Evolutionary conservation across 1,139 yeast genomes (phyloP).

Genomic region (Yamadazyma buinensis): DNA sequence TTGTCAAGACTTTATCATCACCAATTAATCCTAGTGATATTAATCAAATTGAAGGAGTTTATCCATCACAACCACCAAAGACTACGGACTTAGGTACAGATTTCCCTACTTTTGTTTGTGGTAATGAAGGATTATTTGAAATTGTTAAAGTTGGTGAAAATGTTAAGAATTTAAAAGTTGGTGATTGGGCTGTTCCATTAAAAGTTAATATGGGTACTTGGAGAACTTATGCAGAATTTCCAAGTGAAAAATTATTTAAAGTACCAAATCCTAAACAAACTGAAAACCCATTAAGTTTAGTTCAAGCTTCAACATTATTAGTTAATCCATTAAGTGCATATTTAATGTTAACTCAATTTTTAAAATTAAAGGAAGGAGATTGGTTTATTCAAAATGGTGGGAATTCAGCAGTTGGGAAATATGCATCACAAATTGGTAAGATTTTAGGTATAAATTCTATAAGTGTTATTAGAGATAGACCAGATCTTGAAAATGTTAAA

Average conservation of each 20-base stretch:
- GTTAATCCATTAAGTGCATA: conserved; percentile 94
- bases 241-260: conserved; percentile 47
- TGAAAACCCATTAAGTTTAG: conserved; percentile 32
- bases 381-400: conserved; percentile 98
- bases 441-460: conserved; percentile 77
- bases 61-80: conserved; percentile 36
- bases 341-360: conserved; percentile 76
- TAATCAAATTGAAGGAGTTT: conserved; percentile 39
- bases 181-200: conserved; percentile 94
- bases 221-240: conserved; percentile 77
- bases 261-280: conserved; percentile 44
- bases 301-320: conserved; percentile 81
- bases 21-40: conserved; percentile 62
- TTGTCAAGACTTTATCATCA: conserved; percentile 69
- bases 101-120: conserved; percentile 36
- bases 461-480: conserved; percentile 84
- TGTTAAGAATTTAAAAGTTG: conserved; percentile 48
- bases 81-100: conserved; percentile 28
- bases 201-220: conserved; percentile 87
- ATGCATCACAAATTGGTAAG: conserved; percentile 83
- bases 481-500: conserved; percentile 61
- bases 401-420: conserved; percentile 92
- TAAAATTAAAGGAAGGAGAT: conserved; percentile 64
- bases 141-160: conserved; percentile 66
- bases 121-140: conserved; percentile 86